These are phyloP conservation scores for Sporothrix curviconia DNA, from an alignment of 2,329 filamentous ascomycete species.

Conservation along the genomic window DNA sequence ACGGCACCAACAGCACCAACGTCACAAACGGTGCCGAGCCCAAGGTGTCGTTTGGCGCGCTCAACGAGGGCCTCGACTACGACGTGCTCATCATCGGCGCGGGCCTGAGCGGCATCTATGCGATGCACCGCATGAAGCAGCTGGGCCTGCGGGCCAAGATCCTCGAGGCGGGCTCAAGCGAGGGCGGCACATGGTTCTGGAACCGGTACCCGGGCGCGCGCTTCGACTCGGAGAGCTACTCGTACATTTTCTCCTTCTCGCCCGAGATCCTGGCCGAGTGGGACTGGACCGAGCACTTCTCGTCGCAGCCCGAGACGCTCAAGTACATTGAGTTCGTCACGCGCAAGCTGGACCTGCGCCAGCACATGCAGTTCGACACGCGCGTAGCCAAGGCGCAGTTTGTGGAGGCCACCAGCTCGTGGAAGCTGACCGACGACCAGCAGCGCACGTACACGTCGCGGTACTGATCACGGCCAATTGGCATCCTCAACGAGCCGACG, in stretches of 20 bases:
- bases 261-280: conserved; percentile 37
- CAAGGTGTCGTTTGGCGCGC: not conserved
- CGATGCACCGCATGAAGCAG: conserved; percentile 34
- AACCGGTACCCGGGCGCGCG: conserved; percentile 38
- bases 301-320: conserved; percentile 35
- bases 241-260: conserved; percentile 31
- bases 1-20: not conserved
- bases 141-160: conserved; percentile 31
- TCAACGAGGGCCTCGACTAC: conserved; percentile 23
- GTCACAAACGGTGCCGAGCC: not conserved
- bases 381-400: conserved; percentile 36
- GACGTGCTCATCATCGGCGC: conserved; percentile 35
- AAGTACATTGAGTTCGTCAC: conserved; percentile 43
- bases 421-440: conserved; percentile 34
- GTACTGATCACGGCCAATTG: conserved; percentile 41
- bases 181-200: conserved; percentile 42
- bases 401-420: conserved; percentile 29
- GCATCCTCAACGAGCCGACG: conserved; percentile 39
- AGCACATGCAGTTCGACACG: conserved; percentile 40
- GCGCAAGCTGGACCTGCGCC: conserved; percentile 35
- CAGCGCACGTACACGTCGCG: conserved; percentile 34
- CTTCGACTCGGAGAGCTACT: conserved; percentile 31
- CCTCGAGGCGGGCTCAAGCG: conserved; percentile 34
- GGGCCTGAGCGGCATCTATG: conserved; percentile 36
- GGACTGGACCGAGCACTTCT: conserved; percentile 37